Evolutionary conservation across 192 early-diverging fungal genomes (phyloP).

Genomic region (Coemansia pectinata): DNA sequence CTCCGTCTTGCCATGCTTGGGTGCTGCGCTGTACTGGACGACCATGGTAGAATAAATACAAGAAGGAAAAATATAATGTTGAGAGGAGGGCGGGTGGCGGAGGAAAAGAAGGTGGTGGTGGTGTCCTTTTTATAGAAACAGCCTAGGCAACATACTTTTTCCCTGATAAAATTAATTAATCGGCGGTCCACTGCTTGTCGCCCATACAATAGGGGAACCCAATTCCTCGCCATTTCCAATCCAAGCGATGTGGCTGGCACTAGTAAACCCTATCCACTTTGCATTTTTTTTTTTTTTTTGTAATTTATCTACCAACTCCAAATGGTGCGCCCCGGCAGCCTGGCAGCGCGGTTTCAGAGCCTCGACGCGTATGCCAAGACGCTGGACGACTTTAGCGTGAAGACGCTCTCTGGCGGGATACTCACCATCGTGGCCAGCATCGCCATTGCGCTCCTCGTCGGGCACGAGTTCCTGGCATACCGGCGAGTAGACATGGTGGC

Average conservation of each 20-base stretch:
- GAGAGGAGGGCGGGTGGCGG: neutral
- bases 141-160: neutral
- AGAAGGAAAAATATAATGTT: neutral
- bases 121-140: no score
- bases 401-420: conserved; percentile 79
- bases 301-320: neutral
- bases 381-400: conserved; percentile 88
- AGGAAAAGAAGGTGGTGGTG: neutral
- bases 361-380: conserved; percentile 96
- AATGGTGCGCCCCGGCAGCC: conserved; percentile 8
- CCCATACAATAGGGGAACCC: no score
- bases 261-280: neutral
- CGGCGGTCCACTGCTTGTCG: no score
- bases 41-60: conserved; percentile 22
- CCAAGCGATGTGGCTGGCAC: neutral
- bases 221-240: neutral
- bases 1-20: conserved; percentile 32
- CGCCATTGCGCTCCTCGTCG: conserved; percentile 73
- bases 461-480: conserved; percentile 86
- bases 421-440: conserved; percentile 78
- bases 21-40: conserved; percentile 36
- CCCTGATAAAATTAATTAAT: neutral
- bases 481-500: conserved; percentile 65
- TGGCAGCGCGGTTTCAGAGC: conserved; percentile 52
- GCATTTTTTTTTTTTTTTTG: neutral